Conservation (phyloP, 1,284 basidiomycete genomes). For the Irpex rosettiformis region DNA sequence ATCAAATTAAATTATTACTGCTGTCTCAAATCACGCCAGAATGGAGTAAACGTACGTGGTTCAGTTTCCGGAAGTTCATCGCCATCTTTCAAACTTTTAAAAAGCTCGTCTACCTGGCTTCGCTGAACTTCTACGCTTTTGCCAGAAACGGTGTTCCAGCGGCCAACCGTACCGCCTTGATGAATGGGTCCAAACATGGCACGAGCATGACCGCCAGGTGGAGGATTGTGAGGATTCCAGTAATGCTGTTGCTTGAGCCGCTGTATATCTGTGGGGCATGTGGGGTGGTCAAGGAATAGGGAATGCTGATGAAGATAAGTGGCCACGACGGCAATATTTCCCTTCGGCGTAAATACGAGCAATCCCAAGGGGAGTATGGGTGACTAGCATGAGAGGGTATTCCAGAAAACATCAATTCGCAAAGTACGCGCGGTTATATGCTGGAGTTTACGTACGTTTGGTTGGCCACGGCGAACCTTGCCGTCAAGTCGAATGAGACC, state of each 20-base stretch:
- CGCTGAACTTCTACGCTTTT: slow-evolving; percentile 91
- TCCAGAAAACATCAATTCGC: slow-evolving; percentile 12
- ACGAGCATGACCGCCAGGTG: slow-evolving; percentile 61
- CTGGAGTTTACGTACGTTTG: slow-evolving; percentile 49
- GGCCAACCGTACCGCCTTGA: slow-evolving; percentile 36
- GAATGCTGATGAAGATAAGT: slow-evolving; percentile 66
- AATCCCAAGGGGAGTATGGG: slow-evolving; percentile 82
- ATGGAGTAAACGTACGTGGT: slow-evolving; percentile 53
- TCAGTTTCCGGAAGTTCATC: slow-evolving; percentile 86
- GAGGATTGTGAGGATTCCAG: slow-evolving; percentile 85
- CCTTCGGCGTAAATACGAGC: slow-evolving; percentile 89
- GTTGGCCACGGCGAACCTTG: slow-evolving; percentile 61
- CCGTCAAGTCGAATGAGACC: slow-evolving; percentile 85
- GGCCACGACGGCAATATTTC: slow-evolving; percentile 82
- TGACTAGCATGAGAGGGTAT: slow-evolving; percentile 55
- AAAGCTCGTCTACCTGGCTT: slow-evolving; percentile 91
- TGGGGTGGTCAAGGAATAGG: slow-evolving; percentile 82
- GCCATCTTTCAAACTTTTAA: slow-evolving; percentile 83
- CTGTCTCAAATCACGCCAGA: slow-evolving; percentile 14
- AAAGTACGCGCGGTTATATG: slow-evolving; percentile 6
- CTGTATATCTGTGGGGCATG: slow-evolving; percentile 48
- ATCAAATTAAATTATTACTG: slow-evolving; percentile 16
- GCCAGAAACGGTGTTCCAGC: slow-evolving; percentile 64
- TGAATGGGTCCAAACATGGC: slow-evolving; percentile 35
- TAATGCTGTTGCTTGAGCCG: slow-evolving; percentile 72